Base-by-base conservation (phyloP, 345 rosid genomes). In the Stellera chamaejasme region DNA sequence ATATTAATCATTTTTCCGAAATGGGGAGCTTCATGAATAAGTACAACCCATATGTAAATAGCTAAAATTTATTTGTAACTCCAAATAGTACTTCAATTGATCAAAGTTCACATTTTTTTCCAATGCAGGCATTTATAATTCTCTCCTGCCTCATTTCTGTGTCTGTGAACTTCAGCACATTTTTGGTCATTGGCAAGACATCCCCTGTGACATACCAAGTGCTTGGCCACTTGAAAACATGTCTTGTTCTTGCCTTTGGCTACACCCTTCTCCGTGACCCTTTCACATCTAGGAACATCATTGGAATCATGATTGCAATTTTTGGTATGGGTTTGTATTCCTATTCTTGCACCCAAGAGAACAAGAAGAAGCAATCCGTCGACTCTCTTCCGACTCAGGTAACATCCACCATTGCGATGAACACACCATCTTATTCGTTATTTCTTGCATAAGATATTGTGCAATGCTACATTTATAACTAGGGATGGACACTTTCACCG, bases 131-230 rank as follows among this genome's bases (percentile, higher is more conserved):
- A 1, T 93, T 93, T 60, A 89, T 93, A 71, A 66, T 81, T 32
- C 71, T 93, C 3, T 93, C 99, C 6, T 93, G 99, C 66, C 15
- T 89, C 23, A 89, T 93, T 65, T 70, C 99, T n/a, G 99, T 93
- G 46, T 68, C 96, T 5, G 99, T 93, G 62, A 93, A 93, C 79
- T 93, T 93, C 64, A 93, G 99, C 67, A 93, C 99, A 2, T 93
- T 93, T 69, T 70, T 93, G 80, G 99, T 93, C 27, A 86, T 93
- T 41, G 99, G 99, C n/a, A 93, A 89, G 77, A 93, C 99, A 54
- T 93, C 99, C 2, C 99, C 99, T 0, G 96, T 93, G 25, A 89
- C 99, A 39, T 93, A 93, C 60, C 99, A 93, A 80, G 99, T 93
- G 58, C 85, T 93, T 13, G 99, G 99, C 6, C 99, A 93, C 68